Percentiles rank a stretch among this genome's conserved stretches.
Conservation (phyloP, 1,139 yeast species). For the Candida glucosophila region DNA sequence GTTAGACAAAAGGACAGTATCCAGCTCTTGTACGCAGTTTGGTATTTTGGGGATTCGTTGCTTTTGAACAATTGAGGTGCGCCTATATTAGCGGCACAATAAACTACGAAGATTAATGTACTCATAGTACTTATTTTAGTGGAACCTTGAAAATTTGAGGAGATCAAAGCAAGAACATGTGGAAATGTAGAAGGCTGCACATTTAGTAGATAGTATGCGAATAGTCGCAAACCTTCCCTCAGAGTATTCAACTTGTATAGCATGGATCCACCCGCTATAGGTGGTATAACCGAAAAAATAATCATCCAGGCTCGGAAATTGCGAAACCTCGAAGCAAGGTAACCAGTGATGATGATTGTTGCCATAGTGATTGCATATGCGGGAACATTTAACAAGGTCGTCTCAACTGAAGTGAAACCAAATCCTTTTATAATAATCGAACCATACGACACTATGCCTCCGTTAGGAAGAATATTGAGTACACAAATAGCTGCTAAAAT, state of each 20-base stretch:
- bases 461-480: constrained; percentile 39
- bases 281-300: constrained; percentile 27
- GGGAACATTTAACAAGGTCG: constrained; percentile 21
- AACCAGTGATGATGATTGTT: constrained; percentile 23
- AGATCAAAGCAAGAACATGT: constrained; percentile 25
- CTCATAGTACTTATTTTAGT: constrained; percentile 23
- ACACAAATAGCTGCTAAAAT: constrained; percentile 28
- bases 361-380: constrained; percentile 29
- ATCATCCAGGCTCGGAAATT: constrained; percentile 23
- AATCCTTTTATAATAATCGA: constrained; percentile 23
- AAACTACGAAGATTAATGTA: constrained; percentile 25
- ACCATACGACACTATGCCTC: constrained; percentile 40
- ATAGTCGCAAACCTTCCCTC: constrained; percentile 22
- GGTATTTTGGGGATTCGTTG: constrained; percentile 18
- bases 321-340: constrained; percentile 18
- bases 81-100: constrained; percentile 26
- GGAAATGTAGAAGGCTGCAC: constrained; percentile 29
- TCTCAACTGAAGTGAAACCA: constrained; percentile 20
- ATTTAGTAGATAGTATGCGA: constrained; percentile 28
- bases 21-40: constrained; percentile 28
- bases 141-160: constrained; percentile 29
- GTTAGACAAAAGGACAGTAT: constrained; percentile 22
- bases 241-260: constrained; percentile 10
- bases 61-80: constrained; percentile 33
- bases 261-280: constrained; percentile 27